These are phyloP conservation scores for Phyllachora maydis DNA, from an alignment of 2,329 filamentous ascomycete genomes.

Conservation along the genomic window DNA sequence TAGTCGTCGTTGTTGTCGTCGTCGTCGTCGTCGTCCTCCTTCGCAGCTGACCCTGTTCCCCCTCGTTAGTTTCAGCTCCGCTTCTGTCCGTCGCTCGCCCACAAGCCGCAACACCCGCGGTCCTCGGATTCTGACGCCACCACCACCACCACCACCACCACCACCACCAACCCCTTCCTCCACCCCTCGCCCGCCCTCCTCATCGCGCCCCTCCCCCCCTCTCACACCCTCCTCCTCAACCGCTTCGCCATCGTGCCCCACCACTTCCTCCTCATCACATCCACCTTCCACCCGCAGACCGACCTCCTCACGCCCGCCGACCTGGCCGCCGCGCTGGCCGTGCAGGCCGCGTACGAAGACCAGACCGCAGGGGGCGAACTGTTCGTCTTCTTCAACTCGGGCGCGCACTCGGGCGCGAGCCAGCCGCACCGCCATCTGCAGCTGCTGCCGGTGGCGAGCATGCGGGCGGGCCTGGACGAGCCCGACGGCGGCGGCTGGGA, in stretches of 20 bases:
- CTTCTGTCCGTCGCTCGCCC: constrained; percentile 46
- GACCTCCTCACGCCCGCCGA: constrained; percentile 39
- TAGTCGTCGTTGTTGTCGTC: neutral
- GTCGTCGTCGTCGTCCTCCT: too few relatives aligned
- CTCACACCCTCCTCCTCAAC: constrained; percentile 49
- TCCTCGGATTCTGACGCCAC: too few relatives aligned
- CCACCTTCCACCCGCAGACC: constrained; percentile 40
- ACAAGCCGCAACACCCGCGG: constrained; percentile 38
- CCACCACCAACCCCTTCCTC: constrained; percentile 39
- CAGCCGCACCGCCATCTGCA: constrained; percentile 56
- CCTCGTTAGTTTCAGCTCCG: constrained; percentile 45
- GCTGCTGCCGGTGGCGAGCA: constrained; percentile 42
- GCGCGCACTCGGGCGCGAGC: constrained; percentile 45
- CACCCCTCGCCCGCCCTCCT: constrained; percentile 33
- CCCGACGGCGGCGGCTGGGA: constrained; percentile 17
- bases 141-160: constrained; percentile 8
- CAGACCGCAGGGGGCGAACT: constrained; percentile 17
- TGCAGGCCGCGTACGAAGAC: constrained; percentile 31
- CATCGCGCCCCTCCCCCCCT: constrained; percentile 24
- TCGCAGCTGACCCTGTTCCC: neutral
- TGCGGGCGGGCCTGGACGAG: constrained; percentile 36
- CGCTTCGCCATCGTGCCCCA: constrained; percentile 53
- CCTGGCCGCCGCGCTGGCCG: constrained; percentile 37
- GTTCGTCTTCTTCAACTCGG: constrained; percentile 53
- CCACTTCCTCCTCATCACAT: constrained; percentile 54